A percentile compares a stretch with the other conserved stretches of the same genome.
phyloP scores from a whole-genome alignment of 1,284 basidiomycete genomes.

The Naganishia albida region DNA sequence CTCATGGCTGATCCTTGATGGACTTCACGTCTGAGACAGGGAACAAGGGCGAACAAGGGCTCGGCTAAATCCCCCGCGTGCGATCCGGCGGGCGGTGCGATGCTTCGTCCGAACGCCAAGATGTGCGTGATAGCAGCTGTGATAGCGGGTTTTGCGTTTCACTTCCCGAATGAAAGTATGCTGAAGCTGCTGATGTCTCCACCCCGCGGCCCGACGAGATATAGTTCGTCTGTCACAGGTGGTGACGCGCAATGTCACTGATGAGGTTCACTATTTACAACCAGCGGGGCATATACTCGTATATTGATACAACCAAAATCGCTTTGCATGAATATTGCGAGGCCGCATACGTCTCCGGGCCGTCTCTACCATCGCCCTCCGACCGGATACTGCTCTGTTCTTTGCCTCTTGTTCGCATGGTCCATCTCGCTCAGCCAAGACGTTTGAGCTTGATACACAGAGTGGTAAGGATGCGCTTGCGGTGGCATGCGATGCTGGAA shows the following conservation, averaged over 20 bases:
- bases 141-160: neutral
- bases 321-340: neutral
- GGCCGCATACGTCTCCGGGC: neutral
- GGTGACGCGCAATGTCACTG: too few species aligned
- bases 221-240: too few species aligned
- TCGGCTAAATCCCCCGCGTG: neutral
- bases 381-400: slow-evolving; percentile 6
- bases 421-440: slow-evolving; percentile 13
- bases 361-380: slow-evolving; percentile 2
- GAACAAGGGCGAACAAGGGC: neutral
- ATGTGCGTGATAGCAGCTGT: too few species aligned
- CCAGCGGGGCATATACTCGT: neutral
- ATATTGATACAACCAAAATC: neutral
- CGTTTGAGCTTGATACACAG: neutral
- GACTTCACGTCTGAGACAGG: neutral
- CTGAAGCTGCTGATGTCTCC: too few species aligned
- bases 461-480: neutral
- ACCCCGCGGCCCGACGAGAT: too few species aligned
- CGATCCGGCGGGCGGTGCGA: neutral
- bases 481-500: slow-evolving; percentile 1
- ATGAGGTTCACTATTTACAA: neutral
- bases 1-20: slow-evolving; percentile 1
- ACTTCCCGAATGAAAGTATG: neutral
- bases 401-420: slow-evolving; percentile 1
- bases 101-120: neutral